phyloP scores from a whole-genome alignment of 805 yeast species.

The Metschnikowia arizonensis region DNA sequence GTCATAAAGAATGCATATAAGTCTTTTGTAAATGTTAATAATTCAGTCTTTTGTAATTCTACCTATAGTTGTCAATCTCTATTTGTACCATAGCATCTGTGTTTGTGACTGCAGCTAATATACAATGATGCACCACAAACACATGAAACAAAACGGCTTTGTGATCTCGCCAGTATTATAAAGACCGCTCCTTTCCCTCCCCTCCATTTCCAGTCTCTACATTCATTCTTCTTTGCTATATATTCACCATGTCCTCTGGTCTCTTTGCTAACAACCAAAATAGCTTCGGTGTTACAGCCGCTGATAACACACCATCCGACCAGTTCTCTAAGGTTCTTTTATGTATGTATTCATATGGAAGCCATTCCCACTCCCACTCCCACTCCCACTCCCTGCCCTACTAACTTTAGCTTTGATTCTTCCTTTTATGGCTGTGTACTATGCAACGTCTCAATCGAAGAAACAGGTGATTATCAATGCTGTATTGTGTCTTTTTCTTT shows the following conservation, averaged over 20 bases:
- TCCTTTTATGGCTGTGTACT: constrained; percentile 3
- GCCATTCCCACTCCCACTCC: not conserved
- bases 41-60: too few relatives aligned
- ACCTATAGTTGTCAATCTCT: too few relatives aligned
- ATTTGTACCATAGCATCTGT: not conserved
- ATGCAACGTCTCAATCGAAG: not conserved
- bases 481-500: constrained; percentile 66
- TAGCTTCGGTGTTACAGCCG: not conserved
- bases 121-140: too few relatives aligned
- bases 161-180: not conserved
- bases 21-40: too few relatives aligned
- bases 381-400: not conserved
- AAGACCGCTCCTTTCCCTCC: not conserved
- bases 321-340: constrained; percentile 5
- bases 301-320: not conserved
- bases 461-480: constrained; percentile 53
- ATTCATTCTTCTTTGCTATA: constrained; percentile 1
- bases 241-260: constrained; percentile 1
- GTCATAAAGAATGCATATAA: too few relatives aligned
- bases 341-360: not conserved
- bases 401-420: constrained; percentile 5
- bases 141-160: not conserved
- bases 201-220: not conserved
- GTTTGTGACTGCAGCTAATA: too few relatives aligned
- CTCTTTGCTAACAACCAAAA: not conserved